Evolutionary conservation across 176 grass and related monocot species (phyloP).

Genomic region (Bromus sterilis): DNA sequence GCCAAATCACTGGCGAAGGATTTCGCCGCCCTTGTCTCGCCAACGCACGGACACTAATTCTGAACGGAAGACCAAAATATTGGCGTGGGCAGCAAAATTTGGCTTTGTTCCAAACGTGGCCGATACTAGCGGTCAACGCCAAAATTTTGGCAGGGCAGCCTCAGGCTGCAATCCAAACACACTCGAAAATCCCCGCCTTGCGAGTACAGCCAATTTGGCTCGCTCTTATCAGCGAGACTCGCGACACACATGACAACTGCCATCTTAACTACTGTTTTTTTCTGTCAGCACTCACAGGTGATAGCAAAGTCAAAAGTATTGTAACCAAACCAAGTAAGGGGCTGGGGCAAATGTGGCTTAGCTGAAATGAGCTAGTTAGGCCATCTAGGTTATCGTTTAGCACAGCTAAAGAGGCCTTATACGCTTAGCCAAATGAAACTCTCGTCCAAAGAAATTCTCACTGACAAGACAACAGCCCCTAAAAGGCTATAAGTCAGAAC

Average conservation of each 20-base stretch:
- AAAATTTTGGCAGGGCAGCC: too few species aligned
- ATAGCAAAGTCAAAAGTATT: not conserved
- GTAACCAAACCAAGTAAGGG: not conserved
- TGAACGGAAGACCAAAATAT: too few species aligned
- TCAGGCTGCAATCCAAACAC: too few species aligned
- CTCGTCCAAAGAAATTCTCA: not conserved
- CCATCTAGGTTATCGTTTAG: not conserved
- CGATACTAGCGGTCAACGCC: too few species aligned
- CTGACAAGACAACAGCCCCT: not conserved
- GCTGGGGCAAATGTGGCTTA: not conserved
- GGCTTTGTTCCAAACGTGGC: too few species aligned
- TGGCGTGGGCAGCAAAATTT: too few species aligned
- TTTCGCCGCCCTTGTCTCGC: too few species aligned
- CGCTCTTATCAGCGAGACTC: not conserved
- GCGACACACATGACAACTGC: not conserved
- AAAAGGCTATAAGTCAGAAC: not conserved
- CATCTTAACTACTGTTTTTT: not conserved
- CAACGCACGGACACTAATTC: too few species aligned
- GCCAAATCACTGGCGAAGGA: too few species aligned
- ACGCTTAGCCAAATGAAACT: not conserved
- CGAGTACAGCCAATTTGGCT: not conserved
- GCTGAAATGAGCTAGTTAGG: not conserved
- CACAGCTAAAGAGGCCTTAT: not conserved
- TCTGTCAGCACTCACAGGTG: not conserved
- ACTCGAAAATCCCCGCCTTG: too few species aligned